Conservation (phyloP, 1,284 basidiomycete genomes). For the Fistulinella staudtii region DNA sequence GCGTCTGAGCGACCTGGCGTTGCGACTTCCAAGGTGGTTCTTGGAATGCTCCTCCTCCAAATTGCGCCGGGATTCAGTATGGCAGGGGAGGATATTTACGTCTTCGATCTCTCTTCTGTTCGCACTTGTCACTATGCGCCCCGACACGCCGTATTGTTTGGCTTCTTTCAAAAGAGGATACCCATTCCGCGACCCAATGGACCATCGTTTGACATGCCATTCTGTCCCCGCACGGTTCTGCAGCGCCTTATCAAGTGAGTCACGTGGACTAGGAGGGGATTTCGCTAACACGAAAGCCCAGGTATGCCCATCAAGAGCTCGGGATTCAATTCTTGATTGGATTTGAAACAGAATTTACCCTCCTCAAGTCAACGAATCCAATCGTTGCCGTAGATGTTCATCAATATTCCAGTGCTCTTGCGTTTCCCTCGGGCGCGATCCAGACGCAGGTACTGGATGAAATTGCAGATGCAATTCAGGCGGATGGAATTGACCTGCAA, state of each 20-base stretch:
- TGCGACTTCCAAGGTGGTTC: conserved; percentile 39
- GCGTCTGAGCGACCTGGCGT: conserved; percentile 46
- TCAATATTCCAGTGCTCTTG: conserved; percentile 50
- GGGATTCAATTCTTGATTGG: conserved; percentile 59
- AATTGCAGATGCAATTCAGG: conserved; percentile 45
- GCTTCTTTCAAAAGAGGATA: conserved; percentile 59
- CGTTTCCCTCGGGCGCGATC: conserved; percentile 40
- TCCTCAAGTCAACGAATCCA: conserved; percentile 52
- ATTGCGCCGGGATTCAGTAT: conserved; percentile 37
- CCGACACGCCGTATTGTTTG: conserved; percentile 56
- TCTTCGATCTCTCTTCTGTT: conserved; percentile 49
- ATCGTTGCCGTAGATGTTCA: conserved; percentile 44
- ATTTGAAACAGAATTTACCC: conserved; percentile 65
- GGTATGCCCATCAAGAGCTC: conserved; percentile 37
- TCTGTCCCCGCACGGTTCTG: conserved; percentile 56
- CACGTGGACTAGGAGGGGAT: not conserved
- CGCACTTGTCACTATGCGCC: conserved; percentile 51
- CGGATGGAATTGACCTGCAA: conserved; percentile 48
- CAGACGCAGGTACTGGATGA: conserved; percentile 48
- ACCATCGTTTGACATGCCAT: conserved; percentile 37
- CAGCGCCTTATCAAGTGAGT: conserved; percentile 48
- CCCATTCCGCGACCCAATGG: conserved; percentile 34
- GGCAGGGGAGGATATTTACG: conserved; percentile 54
- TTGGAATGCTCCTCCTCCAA: conserved; percentile 46
- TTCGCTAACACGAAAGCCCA: conserved; percentile 11